phyloP scores from a whole-genome alignment of 768 basidiomycete species.

The Saitozyma podzolica region DNA sequence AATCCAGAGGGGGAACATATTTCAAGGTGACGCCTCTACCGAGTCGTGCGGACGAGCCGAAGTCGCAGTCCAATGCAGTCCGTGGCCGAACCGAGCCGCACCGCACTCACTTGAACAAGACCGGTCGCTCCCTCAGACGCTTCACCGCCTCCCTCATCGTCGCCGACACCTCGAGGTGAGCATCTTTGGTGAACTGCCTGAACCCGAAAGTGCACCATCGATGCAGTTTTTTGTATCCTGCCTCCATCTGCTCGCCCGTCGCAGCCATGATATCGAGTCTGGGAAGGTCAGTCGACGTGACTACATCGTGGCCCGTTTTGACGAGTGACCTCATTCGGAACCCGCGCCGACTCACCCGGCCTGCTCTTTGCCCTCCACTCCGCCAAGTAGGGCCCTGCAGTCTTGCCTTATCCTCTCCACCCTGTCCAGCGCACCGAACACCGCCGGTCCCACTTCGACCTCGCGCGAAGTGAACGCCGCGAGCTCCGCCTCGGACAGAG shows the following conservation, averaged over 20 bases:
- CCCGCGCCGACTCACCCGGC: conserved; percentile 47
- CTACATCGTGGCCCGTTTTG: background rate
- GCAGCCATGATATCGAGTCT: conserved; percentile 87
- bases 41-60: no score
- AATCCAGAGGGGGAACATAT: no score
- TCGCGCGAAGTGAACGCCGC: conserved; percentile 76
- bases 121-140: conserved; percentile 73
- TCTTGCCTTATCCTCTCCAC: conserved; percentile 78
- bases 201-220: conserved; percentile 86
- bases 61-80: no score
- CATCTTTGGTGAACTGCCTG: conserved; percentile 71
- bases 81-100: no score
- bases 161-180: conserved; percentile 64
- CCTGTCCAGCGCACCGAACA: conserved; percentile 86
- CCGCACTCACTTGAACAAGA: conserved; percentile 66
- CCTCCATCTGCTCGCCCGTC: conserved; percentile 78
- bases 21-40: no score
- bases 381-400: conserved; percentile 81
- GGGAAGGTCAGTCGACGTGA: conserved; percentile 2
- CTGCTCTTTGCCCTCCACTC: conserved; percentile 54
- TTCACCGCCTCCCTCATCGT: conserved; percentile 70
- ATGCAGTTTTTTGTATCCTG: conserved; percentile 83
- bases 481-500: conserved; percentile 70
- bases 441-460: conserved; percentile 67
- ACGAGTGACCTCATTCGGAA: background rate